Evolutionary conservation across 352 stramenopile species (phyloP), one percentile per base, ranked within the genome.

Genomic region (Phytophthora melonis): DNA sequence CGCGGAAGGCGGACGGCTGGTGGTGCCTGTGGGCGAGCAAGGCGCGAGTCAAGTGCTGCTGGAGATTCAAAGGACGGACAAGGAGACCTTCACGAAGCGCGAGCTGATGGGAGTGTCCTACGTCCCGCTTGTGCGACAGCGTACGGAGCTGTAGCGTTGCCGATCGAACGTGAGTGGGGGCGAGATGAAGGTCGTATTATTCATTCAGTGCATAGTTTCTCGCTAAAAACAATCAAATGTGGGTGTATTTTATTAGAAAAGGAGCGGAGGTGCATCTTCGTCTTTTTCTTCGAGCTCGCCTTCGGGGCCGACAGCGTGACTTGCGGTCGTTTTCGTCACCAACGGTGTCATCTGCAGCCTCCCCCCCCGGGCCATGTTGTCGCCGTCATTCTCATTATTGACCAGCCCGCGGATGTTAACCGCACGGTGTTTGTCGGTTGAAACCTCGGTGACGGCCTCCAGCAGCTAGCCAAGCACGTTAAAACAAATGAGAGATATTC

Each of bases 1-100:
- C 2, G 77, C 83, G 1, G 75, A 95, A 21, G 94, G 95, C 47
- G 97, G 97, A 5, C 77, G 93, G 3, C 90, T 99, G 64, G 85
- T 99, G 43, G 88, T 99, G 7, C 97, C 97, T 2, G 84, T 99
- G 30, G 97, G 95, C 34, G 73, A 80, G 16, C 80, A 87, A 43
- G 80, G 80, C 41, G 78, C 67, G 23, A 70, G 68, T 34, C 93
- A 98, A 74, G 74, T 90, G 43, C 76, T 98, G 39, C 25, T 96
- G 56, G 88, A 97, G 68, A 93, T 98, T 59, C 72, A 83, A 53
- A 81, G 84, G 19, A 79, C 66, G 3, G 74, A 49, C 10, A 60
- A 67, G 19, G 58, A 82, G 5, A 71, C 73, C 23, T 91, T 93
- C 54, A 78, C 78, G 13, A 71, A 88, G 43, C 75, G 75, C 7